Base-by-base conservation (phyloP, 2,329 filamentous ascomycete genomes). In the Orbilia javanica region DNA sequence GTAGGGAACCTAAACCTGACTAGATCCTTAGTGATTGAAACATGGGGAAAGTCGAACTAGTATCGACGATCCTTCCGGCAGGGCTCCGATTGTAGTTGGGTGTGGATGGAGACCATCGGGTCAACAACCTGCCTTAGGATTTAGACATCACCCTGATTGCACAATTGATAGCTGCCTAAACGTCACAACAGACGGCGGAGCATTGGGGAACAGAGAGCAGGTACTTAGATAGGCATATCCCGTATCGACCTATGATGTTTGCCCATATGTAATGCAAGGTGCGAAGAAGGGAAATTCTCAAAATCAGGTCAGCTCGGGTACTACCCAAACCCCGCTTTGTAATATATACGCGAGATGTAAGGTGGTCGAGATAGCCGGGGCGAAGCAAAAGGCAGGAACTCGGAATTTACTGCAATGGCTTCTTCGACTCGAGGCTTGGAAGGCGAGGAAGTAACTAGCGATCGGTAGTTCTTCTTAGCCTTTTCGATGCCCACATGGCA, bases 241-340 rank as follows among this genome's bases (percentile, higher is more conserved):
- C 22, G 39, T 52, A 52, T 52, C 25, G 62, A 65, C 8, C 48
- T 69, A 25, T 63, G 46, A 48, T 76, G 72, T 76, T 76, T 76
- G 71, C 71, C 27, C 42, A 69, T 62, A 74, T 74, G 70, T 44
- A 55, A 69, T 76, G 64, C 72, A 69, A 50, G 25, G 36, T 52
- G 69, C 29, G 18, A 46, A 60, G 44, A 60, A 31, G 42, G 36
- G 53, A 34, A 27, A 29, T 67, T 3, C 31, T 20, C 34, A 42
- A 39, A 42, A n/a, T 13, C 55, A 25, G 34, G 31, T 60, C 53
- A 55, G 52, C 52, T 20, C 52, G 34, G 67, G 29, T 52, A 44
- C 66, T 18, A 57, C 53, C n/a, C 22, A 25, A 64, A 71, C 67
- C 67, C 53, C 53, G 67, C 67, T 64, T 64, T 53, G 55, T 44